Base-by-base conservation (phyloP, 768 basidiomycete species). In the Leucocoprinus leucothites region DNA sequence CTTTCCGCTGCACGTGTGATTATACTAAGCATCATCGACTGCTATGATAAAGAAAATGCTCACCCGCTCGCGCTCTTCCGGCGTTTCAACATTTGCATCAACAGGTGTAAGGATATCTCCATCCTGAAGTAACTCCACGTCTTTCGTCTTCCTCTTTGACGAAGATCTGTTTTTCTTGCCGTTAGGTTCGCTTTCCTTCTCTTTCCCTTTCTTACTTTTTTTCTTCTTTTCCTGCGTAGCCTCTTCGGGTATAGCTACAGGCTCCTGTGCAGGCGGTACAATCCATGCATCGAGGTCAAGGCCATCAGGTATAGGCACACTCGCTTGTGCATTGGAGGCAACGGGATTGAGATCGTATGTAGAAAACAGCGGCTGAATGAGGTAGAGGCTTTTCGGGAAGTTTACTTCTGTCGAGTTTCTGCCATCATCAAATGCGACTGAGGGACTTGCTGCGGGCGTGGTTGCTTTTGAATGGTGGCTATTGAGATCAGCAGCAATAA, bases 361-460 rank as follows among this genome's bases (percentile, higher is more conserved):
- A 16, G 79, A 75, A 63, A 91, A 90, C 7, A 99, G 72, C 0
- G 94, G 92, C 38, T 81, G 77, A 42, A 98, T 84, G 51, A 99
- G 82, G 67, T 85, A 89, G 11, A 98, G 73, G 62, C 90, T 92
- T 72, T 95, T 94, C 2, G 97, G 97, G 64, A 91, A 96, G 34
- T 71, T 70, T 14, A 82, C 81, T 34, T 82, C 79, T 14, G 61
- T 56, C 1, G 65, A 35, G 11, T 59, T 55, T 22, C 69, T 63
- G 4, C 65, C 60, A 47, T 75, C 78, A 11, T 79, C 80, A 11
- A 75, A 70, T 18, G 47, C 26, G 38, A 69, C 60, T 9, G 71
- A 67, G 16, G 67, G 57, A 14, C 74, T 77, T 25, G 72, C 72
- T 31, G 71, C 70, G 1, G 71, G 69, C 22, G 49, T 64, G 40